Evolutionary conservation across 148 eudicot genomes (phyloP).

Genomic region (Vaccinium darrowii): DNA sequence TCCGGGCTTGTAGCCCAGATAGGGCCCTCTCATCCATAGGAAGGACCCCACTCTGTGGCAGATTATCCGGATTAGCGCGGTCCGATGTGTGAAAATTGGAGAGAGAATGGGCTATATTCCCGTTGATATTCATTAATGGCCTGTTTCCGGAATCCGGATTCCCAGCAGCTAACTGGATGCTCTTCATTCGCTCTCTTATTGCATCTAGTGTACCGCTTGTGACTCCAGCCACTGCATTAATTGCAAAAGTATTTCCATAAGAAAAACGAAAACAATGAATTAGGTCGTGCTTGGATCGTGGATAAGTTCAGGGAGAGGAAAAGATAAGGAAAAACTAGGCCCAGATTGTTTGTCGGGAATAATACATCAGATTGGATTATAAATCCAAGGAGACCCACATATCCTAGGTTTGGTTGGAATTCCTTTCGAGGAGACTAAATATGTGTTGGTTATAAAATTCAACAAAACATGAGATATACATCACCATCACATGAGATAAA

Average conservation of each 20-base stretch:
- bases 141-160: constrained; percentile 59
- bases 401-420: background rate
- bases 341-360: background rate
- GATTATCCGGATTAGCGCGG: constrained; percentile 38
- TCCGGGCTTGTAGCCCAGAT: constrained; percentile 96
- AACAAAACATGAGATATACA: background rate
- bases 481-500: background rate
- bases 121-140: constrained; percentile 58
- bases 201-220: constrained; percentile 77
- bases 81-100: constrained; percentile 39
- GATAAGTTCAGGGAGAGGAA: background rate
- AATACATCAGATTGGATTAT: background rate
- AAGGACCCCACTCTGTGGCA: constrained; percentile 59
- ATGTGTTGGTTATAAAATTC: background rate
- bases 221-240: constrained; percentile 38
- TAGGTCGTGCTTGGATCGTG: background rate
- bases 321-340: background rate
- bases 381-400: background rate
- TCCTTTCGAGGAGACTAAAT: background rate
- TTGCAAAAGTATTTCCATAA: background rate
- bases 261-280: background rate
- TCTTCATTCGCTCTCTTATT: constrained; percentile 93
- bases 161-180: constrained; percentile 77
- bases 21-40: constrained; percentile 98
- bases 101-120: constrained; percentile 36